phyloP scores from a whole-genome alignment of 2,329 filamentous ascomycete genomes.

The Xylariaceae sp. region DNA sequence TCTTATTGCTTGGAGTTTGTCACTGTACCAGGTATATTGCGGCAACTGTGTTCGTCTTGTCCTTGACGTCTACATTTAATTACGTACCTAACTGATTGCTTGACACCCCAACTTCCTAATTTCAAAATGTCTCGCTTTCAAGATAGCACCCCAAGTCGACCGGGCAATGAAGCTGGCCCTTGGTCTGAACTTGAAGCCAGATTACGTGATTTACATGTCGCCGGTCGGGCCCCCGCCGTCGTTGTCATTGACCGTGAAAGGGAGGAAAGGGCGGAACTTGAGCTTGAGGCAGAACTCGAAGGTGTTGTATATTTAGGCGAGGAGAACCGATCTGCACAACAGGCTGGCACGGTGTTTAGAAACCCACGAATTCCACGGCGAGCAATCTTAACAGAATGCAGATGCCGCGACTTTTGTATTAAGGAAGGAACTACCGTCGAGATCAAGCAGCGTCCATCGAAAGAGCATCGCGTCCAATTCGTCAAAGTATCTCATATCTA shows the following conservation, averaged over 20 bases:
- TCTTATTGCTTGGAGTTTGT: no score
- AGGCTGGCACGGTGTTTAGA: not conserved
- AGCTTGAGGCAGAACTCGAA: not conserved
- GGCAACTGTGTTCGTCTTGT: no score
- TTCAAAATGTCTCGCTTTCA: no score
- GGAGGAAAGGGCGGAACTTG: not conserved
- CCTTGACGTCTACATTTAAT: no score
- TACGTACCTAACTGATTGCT: no score
- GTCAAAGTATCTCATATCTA: conserved; percentile 15
- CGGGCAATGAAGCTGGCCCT: not conserved
- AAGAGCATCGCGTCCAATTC: conserved; percentile 18
- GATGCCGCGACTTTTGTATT: not conserved
- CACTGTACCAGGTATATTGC: no score
- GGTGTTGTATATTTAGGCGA: not conserved
- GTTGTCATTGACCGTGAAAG: not conserved
- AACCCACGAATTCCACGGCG: not conserved
- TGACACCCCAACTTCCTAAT: no score
- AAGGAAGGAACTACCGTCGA: conserved; percentile 15
- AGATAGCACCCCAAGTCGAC: not conserved
- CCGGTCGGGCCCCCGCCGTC: not conserved
- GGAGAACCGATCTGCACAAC: not conserved
- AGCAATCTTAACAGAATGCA: not conserved
- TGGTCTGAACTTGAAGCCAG: not conserved
- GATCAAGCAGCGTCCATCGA: conserved; percentile 1
- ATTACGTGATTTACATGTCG: not conserved